Conservation (phyloP, 176 grass and related monocot genomes). For the Juncus inflexus region DNA sequence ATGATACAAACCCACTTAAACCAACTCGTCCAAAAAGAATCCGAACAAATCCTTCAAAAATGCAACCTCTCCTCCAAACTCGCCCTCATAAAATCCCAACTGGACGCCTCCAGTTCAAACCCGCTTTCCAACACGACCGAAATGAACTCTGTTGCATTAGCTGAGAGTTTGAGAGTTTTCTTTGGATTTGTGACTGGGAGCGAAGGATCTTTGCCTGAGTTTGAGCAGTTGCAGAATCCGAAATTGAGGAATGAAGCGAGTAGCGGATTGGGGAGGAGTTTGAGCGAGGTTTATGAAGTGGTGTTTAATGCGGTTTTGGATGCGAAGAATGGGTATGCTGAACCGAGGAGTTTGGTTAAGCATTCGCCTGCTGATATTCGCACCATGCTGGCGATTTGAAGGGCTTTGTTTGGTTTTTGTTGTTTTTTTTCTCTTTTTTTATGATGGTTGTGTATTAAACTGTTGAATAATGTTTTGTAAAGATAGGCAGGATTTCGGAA, state of each 20-base stretch:
- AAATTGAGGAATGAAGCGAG: conserved; percentile 66
- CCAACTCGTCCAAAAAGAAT: conserved; percentile 67
- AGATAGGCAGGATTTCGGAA: too few relatives aligned
- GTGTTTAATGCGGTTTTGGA: conserved; percentile 69
- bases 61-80: conserved; percentile 70
- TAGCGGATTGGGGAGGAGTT: conserved; percentile 53
- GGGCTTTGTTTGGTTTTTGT: conserved; percentile 1
- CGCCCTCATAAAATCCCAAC: conserved; percentile 58
- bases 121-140: conserved; percentile 63
- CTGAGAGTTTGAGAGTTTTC: conserved; percentile 81
- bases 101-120: conserved; percentile 23
- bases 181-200: conserved; percentile 63
- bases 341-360: conserved; percentile 67
- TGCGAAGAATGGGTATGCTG: conserved; percentile 83
- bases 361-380: conserved; percentile 87
- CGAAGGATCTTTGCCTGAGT: conserved; percentile 89
- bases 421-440: neutral
- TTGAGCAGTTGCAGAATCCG: conserved; percentile 84
- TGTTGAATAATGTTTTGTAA: too few relatives aligned
- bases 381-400: conserved; percentile 92
- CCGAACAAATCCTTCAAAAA: conserved; percentile 58
- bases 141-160: conserved; percentile 51
- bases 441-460: neutral
- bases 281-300: conserved; percentile 68
- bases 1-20: conserved; percentile 55